These are phyloP conservation scores for Boletus huronensis DNA, from an alignment of 768 basidiomycete genomes.

Conservation along the genomic window DNA sequence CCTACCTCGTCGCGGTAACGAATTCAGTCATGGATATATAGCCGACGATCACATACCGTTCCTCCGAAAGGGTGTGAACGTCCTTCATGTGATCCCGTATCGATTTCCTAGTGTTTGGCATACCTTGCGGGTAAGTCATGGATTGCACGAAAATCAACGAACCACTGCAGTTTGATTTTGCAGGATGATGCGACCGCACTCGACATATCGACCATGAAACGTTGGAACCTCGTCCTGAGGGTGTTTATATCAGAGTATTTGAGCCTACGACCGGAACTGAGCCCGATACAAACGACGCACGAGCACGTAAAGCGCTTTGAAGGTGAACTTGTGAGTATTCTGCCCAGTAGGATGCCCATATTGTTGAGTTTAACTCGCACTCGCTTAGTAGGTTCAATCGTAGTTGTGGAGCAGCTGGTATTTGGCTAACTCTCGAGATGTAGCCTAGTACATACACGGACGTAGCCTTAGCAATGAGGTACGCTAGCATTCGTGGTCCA, in stretches of 20 bases:
- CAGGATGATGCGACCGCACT: slow-evolving; percentile 90
- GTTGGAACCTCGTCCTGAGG: slow-evolving; percentile 87
- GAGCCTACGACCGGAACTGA: slow-evolving; percentile 52
- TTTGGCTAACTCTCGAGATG: not conserved
- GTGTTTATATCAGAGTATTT: slow-evolving; percentile 92
- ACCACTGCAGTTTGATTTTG: slow-evolving; percentile 3
- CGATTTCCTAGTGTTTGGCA: slow-evolving; percentile 95
- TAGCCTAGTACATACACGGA: slow-evolving; percentile 1
- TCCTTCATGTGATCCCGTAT: slow-evolving; percentile 85
- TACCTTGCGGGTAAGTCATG: slow-evolving; percentile 54
- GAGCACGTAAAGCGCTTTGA: slow-evolving; percentile 36
- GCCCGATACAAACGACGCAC: slow-evolving; percentile 23
- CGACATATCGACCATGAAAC: slow-evolving; percentile 77
- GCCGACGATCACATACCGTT: slow-evolving; percentile 97
- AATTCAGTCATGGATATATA: slow-evolving; percentile 53
- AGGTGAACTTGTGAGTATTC: slow-evolving; percentile 46
- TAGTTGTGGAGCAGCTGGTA: not conserved
- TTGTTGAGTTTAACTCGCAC: not conserved
- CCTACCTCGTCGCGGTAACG: slow-evolving; percentile 39
- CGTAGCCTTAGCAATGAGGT: not conserved
- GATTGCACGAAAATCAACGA: not conserved
- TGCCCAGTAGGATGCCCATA: not conserved
- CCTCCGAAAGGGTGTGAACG: slow-evolving; percentile 71
- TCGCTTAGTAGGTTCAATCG: slow-evolving; percentile 19
- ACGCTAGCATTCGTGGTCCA: not conserved